These are phyloP conservation scores for Solanum arcanum DNA, from an alignment of 257 asterid genomes.

Conservation along the genomic window DNA sequence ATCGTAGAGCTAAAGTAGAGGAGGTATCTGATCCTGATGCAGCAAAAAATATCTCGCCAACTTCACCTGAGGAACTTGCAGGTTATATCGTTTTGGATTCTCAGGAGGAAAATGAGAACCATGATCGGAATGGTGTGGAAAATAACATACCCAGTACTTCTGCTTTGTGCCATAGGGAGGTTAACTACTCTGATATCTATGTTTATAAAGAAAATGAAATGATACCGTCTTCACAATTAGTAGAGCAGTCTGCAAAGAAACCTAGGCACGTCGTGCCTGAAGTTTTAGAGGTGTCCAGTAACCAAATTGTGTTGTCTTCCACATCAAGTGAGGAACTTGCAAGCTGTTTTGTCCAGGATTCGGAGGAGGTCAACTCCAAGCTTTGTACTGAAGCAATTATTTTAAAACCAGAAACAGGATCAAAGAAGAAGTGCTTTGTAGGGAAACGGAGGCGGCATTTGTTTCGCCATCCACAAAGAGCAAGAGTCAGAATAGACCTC, in stretches of 20 bases:
- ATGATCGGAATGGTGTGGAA: neutral
- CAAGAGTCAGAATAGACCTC: neutral
- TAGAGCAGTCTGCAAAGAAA: neutral
- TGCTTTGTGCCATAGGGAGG: neutral
- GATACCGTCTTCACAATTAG: neutral
- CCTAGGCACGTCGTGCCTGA: conserved; percentile 8
- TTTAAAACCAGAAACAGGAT: neutral
- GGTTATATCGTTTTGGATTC: conserved; percentile 1
- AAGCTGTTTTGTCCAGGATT: conserved; percentile 41
- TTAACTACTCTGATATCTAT: neutral
- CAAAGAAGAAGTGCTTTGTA: neutral
- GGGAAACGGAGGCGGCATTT: neutral
- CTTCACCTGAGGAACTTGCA: neutral
- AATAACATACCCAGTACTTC: neutral
- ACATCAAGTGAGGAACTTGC: conserved; percentile 19
- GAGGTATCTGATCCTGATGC: neutral
- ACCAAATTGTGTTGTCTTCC: neutral
- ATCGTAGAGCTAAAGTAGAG: neutral
- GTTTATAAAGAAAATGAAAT: neutral
- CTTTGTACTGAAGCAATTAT: neutral
- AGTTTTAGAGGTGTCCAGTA: conserved; percentile 3
- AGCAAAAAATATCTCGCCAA: neutral
- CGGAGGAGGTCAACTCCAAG: conserved; percentile 30
- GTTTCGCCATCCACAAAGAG: neutral
- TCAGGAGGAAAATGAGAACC: neutral